phyloP scores from a whole-genome alignment of 1,139 yeast species.

The Candida mesenterica region DNA sequence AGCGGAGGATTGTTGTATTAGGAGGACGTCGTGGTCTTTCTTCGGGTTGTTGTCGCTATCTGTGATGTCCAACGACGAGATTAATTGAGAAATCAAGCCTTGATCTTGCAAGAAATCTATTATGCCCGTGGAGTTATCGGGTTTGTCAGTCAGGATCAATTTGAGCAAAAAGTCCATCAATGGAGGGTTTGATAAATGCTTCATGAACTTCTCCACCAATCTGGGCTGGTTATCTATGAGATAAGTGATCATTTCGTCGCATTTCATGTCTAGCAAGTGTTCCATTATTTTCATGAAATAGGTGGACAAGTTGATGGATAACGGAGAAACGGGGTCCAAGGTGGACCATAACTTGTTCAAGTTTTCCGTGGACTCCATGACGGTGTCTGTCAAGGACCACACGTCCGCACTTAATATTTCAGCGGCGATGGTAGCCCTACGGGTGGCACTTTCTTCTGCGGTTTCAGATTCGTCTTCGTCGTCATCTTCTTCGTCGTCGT shows the following conservation, averaged over 20 bases:
- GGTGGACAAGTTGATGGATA: conserved; percentile 76
- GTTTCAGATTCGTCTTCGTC: conserved; percentile 35
- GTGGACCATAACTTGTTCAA: conserved; percentile 77
- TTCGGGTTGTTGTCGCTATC: conserved; percentile 13
- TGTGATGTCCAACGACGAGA: conserved; percentile 51
- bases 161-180: conserved; percentile 80
- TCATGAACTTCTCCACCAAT: conserved; percentile 67
- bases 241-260: conserved; percentile 74
- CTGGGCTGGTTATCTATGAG: conserved; percentile 60
- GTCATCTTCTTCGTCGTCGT: conserved; percentile 14
- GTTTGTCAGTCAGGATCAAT: conserved; percentile 76
- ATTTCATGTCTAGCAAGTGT: conserved; percentile 86
- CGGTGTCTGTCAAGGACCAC: conserved; percentile 91
- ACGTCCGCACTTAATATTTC: conserved; percentile 91
- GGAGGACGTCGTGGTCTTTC: conserved; percentile 41
- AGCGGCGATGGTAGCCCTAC: conserved; percentile 84
- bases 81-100: conserved; percentile 55
- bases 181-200: conserved; percentile 81
- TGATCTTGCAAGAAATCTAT: conserved; percentile 70
- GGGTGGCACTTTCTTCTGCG: conserved; percentile 53
- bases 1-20: conserved; percentile 44
- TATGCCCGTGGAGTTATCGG: conserved; percentile 74
- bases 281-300: conserved; percentile 94
- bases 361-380: conserved; percentile 70
- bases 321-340: conserved; percentile 54